Evolutionary conservation across 140 eudicot genomes (phyloP).

Genomic region (Stevia rebaudiana): DNA sequence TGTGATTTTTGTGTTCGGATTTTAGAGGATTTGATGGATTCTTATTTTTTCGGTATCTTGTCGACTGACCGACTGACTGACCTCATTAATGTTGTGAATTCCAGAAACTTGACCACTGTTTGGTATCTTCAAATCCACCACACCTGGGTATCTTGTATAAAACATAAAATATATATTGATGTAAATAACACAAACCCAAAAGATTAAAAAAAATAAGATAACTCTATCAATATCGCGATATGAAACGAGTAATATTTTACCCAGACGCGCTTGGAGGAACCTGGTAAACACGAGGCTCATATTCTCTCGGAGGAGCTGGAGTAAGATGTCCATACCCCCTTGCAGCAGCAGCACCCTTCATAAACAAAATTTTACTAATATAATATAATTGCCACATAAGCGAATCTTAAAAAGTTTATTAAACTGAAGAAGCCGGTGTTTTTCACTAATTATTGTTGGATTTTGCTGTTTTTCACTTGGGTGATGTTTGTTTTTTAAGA

Average conservation of each 20-base stretch:
- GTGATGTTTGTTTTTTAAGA: no score
- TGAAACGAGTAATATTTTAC: slow-evolving; percentile 24
- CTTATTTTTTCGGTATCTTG: neutral
- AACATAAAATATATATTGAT: slow-evolving; percentile 6
- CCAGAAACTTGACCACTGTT: slow-evolving; percentile 37
- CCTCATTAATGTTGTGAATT: slow-evolving; percentile 40
- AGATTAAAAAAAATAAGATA: neutral
- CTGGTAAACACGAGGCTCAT: slow-evolving; percentile 40
- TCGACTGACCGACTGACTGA: no score
- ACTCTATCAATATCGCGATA: neutral
- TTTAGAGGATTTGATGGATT: neutral
- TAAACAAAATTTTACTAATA: no score
- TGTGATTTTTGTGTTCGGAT: neutral
- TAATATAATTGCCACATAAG: slow-evolving; percentile 17
- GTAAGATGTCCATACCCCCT: slow-evolving; percentile 35
- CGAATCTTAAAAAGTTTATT: neutral
- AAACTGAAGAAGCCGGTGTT: neutral
- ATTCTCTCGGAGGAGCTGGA: slow-evolving; percentile 31
- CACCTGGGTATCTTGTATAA: slow-evolving; percentile 38
- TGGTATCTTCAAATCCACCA: slow-evolving; percentile 30
- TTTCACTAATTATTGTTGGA: no score
- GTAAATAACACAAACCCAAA: slow-evolving; percentile 6
- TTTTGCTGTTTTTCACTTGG: no score
- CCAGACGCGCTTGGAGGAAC: slow-evolving; percentile 48
- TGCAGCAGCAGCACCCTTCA: slow-evolving; percentile 40